phyloP scores from a whole-genome alignment of 371 early-diverging fungal genomes.

The Actinomortierella wolfii region DNA sequence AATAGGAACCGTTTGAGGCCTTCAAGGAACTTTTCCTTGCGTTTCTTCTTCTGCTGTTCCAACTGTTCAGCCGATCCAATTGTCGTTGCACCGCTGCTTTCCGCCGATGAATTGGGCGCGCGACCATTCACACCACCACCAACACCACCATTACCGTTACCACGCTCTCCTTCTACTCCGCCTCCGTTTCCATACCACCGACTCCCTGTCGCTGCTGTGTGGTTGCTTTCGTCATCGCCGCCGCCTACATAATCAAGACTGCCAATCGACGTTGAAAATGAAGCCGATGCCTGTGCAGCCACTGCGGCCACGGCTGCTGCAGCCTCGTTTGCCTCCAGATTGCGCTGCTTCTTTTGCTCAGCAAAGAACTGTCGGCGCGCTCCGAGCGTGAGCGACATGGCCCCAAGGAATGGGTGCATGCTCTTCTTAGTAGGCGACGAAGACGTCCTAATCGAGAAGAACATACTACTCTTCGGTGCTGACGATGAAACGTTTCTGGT shows the following conservation, averaged over 20 bases:
- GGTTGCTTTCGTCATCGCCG: constrained; percentile 2
- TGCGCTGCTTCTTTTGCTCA: constrained; percentile 27
- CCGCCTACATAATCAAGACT: background rate
- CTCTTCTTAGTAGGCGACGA: constrained; percentile 8
- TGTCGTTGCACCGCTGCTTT: background rate
- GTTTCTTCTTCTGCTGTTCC: constrained; percentile 12
- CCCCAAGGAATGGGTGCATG: constrained; percentile 13
- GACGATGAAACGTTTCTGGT: constrained; percentile 3
- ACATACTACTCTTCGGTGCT: too few relatives aligned
- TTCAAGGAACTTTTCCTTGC: constrained; percentile 28
- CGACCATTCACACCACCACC: background rate
- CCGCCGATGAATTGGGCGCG: background rate
- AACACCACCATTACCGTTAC: background rate
- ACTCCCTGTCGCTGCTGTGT: constrained; percentile 3
- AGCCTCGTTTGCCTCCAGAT: background rate
- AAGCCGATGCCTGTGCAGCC: background rate
- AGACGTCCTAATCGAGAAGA: too few relatives aligned
- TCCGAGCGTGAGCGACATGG: constrained; percentile 34
- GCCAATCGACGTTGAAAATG: background rate
- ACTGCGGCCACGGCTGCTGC: constrained; percentile 3
- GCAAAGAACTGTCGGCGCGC: constrained; percentile 38
- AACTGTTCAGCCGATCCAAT: background rate
- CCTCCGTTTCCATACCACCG: constrained; percentile 1
- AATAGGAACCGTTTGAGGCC: constrained; percentile 27
- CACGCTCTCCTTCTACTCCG: constrained; percentile 4